These are phyloP conservation scores for Monilinia polystroma DNA, from an alignment of 2,329 filamentous ascomycete species.

Conservation along the genomic window DNA sequence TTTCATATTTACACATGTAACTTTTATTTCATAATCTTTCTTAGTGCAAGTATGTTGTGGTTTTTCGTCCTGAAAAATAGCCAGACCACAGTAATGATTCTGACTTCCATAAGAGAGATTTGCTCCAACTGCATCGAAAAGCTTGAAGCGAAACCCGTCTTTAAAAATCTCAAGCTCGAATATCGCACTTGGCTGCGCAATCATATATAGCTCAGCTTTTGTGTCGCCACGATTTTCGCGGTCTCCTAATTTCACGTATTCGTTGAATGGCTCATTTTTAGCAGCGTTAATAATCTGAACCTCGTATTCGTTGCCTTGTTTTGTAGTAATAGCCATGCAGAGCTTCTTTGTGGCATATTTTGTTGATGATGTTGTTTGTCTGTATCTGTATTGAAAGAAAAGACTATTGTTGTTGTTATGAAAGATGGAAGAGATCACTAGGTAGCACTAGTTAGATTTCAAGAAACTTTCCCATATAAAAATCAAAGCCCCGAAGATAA, in stretches of 20 bases:
- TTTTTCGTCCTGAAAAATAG: not conserved
- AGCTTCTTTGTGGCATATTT: not conserved
- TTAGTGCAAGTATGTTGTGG: too few species aligned
- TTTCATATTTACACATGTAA: not conserved
- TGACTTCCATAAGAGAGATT: not conserved
- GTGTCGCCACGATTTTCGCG: conserved; percentile 7
- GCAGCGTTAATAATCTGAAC: not conserved
- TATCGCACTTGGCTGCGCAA: not conserved
- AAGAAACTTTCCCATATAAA: not conserved
- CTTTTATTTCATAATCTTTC: not conserved
- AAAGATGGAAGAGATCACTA: not conserved
- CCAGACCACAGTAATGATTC: not conserved
- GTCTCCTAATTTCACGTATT: conserved; percentile 21
- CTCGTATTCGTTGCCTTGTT: not conserved
- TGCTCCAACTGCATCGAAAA: not conserved
- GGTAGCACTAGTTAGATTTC: not conserved
- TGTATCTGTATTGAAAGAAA: not conserved
- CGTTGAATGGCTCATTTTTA: conserved; percentile 8
- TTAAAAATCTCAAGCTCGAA: conserved; percentile 19
- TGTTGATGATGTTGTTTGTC: not conserved
- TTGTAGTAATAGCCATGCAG: conserved; percentile 3
- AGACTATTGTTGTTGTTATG: too few species aligned
- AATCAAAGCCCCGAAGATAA: not conserved
- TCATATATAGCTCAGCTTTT: conserved; percentile 16
- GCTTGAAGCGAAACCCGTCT: conserved; percentile 8